These are phyloP conservation scores for Coniochaeta sp. DNA, from an alignment of 2,329 filamentous ascomycete species.

Conservation along the genomic window DNA sequence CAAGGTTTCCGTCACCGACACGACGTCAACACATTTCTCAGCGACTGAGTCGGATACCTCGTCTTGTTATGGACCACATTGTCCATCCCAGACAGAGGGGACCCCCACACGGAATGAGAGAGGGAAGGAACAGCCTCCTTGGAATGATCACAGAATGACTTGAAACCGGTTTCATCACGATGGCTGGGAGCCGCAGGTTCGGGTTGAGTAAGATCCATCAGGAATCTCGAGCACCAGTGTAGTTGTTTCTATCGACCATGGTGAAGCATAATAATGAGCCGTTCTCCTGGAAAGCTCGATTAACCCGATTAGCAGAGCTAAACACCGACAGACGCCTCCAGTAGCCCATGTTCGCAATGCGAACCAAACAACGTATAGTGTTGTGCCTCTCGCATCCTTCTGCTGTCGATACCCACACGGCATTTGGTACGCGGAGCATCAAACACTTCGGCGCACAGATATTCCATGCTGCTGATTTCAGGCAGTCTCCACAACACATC, in stretches of 20 bases:
- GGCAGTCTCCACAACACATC: not conserved
- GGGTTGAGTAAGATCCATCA: not conserved
- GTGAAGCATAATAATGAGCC: not conserved
- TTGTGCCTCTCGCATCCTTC: not conserved
- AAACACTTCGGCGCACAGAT: not conserved
- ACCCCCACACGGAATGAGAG: not conserved
- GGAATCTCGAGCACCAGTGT: not conserved
- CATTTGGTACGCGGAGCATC: not conserved
- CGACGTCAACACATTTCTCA: not conserved
- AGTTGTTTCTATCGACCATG: not conserved
- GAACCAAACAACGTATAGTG: not conserved
- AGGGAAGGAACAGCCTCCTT: not conserved
- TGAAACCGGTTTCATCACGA: slow-evolving; percentile 1
- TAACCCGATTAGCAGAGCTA: not conserved
- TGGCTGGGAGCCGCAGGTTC: not conserved
- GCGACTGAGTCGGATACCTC: not conserved
- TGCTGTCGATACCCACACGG: not conserved
- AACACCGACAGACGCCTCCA: not conserved
- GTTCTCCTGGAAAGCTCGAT: not conserved
- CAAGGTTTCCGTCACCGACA: not conserved
- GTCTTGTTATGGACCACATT: not conserved
- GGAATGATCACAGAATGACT: not conserved
- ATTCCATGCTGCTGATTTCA: not conserved
- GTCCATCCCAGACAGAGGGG: not conserved
- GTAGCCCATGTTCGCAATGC: not conserved